Base-by-base conservation (phyloP, 2,329 filamentous ascomycete species). In the Pseudocercospora fijiensis region DNA sequence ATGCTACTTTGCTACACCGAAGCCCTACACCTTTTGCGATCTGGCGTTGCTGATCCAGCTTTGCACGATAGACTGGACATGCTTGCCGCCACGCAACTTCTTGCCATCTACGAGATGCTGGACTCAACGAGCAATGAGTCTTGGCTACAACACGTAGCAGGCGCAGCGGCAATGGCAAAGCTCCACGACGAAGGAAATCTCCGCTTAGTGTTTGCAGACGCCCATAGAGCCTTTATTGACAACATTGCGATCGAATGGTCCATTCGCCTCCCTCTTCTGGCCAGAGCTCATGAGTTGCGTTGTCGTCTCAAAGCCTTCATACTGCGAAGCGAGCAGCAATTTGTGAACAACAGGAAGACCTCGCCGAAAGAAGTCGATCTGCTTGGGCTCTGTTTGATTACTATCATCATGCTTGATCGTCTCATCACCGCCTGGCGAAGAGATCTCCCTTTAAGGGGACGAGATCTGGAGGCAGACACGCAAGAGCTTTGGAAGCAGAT, bases 71-170 rank as follows among this genome's bases (percentile, higher is more conserved):
- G 60, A 27, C 13, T 59, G n/a, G 64, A 63, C 24, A 63, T 66
- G 61, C 41, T 66, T n/a, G 61, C 64, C 6, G 61, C 64, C 11
- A 64, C 64, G 5, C 64, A 61, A 26, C 24, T 66, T 16, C 28
- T 66, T 10, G 64, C 64, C 1, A 57, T 66, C 10, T 65, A 65
- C 18, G 63, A 65, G 16, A 65, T 65, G 63, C 52, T 65, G 30
- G 63, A 63, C 47, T 65, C 57, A 13, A 61, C 61, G 3, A 49
- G 57, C 27, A 55, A 57, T 8, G 45, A 26, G 5, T 55, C 52
- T 16, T 66, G 64, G 64, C 18, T 52, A 13, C 58, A 60, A 26
- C 64, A 66, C 45, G 60, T 64, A 8, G 62, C 64, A 18, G 64
- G 61, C 26, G 64, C 63, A 13, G 61, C 62, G 5, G 64, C 61